These are phyloP conservation scores for Yamadazyma endophytica DNA, from an alignment of 805 yeast species.

Conservation along the genomic window DNA sequence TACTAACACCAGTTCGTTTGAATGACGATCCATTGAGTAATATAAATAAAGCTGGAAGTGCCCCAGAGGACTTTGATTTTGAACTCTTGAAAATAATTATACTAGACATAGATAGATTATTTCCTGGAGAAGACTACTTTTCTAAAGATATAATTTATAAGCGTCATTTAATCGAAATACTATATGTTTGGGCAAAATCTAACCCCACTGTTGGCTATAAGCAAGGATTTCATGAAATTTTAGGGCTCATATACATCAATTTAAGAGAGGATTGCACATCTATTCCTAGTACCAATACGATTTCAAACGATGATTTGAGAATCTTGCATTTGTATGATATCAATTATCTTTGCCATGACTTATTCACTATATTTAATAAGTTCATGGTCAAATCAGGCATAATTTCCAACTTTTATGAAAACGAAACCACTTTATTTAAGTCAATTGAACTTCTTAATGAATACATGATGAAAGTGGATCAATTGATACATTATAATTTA, in stretches of 20 bases:
- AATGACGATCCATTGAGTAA: constrained; percentile 11
- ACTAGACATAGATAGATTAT: constrained; percentile 50
- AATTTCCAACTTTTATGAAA: constrained; percentile 30
- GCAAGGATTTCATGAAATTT: constrained; percentile 54
- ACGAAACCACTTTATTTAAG: constrained; percentile 38
- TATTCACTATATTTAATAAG: constrained; percentile 40
- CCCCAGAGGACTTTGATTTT: constrained; percentile 21
- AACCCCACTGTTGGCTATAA: constrained; percentile 45
- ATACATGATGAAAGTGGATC: constrained; percentile 47
- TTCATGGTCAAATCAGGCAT: constrained; percentile 41
- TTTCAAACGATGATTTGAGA: constrained; percentile 24
- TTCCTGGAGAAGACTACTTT: constrained; percentile 42
- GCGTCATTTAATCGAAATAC: constrained; percentile 34
- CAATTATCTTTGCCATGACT: constrained; percentile 36
- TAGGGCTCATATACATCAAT: constrained; percentile 44
- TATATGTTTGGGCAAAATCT: constrained; percentile 49
- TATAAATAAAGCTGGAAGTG: constrained; percentile 1
- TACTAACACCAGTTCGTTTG: constrained; percentile 15
- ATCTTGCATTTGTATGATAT: constrained; percentile 37
- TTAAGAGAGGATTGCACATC: constrained; percentile 32
- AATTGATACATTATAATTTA: constrained; percentile 41
- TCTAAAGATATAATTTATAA: constrained; percentile 17
- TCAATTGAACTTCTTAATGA: constrained; percentile 48
- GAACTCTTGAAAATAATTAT: constrained; percentile 41
- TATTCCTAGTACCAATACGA: constrained; percentile 21